phyloP scores from a whole-genome alignment of 2,329 filamentous ascomycete genomes.

The Pseudovirgaria hyperparasitica region DNA sequence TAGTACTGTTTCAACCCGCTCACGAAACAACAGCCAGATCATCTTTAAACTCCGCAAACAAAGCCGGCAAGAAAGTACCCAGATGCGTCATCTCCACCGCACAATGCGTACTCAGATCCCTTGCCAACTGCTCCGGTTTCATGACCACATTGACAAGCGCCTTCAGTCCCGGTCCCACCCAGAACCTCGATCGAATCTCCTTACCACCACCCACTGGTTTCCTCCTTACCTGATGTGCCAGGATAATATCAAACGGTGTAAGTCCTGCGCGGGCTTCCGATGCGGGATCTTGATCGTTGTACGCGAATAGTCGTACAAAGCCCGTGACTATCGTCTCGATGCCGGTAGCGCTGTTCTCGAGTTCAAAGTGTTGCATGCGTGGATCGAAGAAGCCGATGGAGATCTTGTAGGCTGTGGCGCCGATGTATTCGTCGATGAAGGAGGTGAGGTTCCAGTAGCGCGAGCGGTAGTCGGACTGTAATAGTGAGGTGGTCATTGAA shows the following conservation, averaged over 20 bases:
- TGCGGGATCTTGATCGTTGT: too few species aligned
- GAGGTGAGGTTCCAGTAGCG: constrained; percentile 2
- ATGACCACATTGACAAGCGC: constrained; percentile 1
- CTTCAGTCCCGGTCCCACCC: background rate
- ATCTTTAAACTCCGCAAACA: constrained; percentile 2
- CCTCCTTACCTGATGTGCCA: background rate
- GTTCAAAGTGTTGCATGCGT: background rate
- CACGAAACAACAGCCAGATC: too few species aligned
- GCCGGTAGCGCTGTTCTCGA: background rate
- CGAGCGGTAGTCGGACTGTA: too few species aligned
- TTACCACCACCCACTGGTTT: background rate
- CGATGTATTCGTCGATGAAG: constrained; percentile 3
- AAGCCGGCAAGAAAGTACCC: constrained; percentile 1
- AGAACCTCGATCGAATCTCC: background rate
- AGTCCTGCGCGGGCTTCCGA: background rate
- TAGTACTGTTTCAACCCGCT: too few species aligned
- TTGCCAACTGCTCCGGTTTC: background rate
- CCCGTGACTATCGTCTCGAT: constrained; percentile 2
- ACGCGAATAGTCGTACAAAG: too few species aligned
- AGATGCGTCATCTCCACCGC: constrained; percentile 3
- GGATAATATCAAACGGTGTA: background rate
- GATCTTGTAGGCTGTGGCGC: background rate
- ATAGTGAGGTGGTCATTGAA: too few species aligned
- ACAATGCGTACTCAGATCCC: constrained; percentile 2
- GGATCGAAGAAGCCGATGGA: constrained; percentile 2